Base-by-base conservation (phyloP, 306 rosid genomes). In the Trifolium dubium region DNA sequence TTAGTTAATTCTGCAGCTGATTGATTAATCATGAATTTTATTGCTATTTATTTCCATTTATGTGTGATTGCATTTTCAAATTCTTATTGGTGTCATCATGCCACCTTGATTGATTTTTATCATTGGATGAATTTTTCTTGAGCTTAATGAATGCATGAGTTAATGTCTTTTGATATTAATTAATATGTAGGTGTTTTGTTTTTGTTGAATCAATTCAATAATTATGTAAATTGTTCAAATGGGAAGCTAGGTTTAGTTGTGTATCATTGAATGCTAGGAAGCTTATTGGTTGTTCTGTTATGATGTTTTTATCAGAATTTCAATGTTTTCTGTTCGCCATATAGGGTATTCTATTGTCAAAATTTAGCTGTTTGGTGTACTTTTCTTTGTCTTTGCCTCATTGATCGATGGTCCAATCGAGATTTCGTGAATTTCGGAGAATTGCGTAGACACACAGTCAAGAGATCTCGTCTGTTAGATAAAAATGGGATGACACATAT, bases 141-240 rank as follows among this genome's bases (percentile, higher is more conserved):
- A 56, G 17, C 28, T 58, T 12, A 23, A 55, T 19, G 58, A 5
- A n/a, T 6, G 58, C 0, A 15, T 4, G 7, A 6, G 7, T 51
- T 15, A 15, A 53, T 53, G 30, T 53, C 29, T 53, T 53, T 53
- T 29, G 64, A 28, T 4, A 58, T 10, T 11, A 28, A 28, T 28
- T 8, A 58, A 58, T 7, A n/a, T 60, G 12, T 14, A 60, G 41
- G 43, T 14, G 66, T 60, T 31, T n/a, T 60, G 12, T 31, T 60
- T 59, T 32, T 14, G 3, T 31, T 60, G 41, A 31, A 60, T 13
- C 43, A 55, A 10, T 19, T 18, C 14, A 29, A 18, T 18, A 41
- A 41, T 76, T 56, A 4, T 55, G 67, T 18, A 58, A 56, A 76
- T 30, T 77, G 68, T 56, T 67, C 49, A 4, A 54, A 29, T 43